Percentiles rank a stretch among this genome's conserved stretches.
phyloP scores from a whole-genome alignment of 1,284 basidiomycete genomes.

The Ustilago lituana region DNA sequence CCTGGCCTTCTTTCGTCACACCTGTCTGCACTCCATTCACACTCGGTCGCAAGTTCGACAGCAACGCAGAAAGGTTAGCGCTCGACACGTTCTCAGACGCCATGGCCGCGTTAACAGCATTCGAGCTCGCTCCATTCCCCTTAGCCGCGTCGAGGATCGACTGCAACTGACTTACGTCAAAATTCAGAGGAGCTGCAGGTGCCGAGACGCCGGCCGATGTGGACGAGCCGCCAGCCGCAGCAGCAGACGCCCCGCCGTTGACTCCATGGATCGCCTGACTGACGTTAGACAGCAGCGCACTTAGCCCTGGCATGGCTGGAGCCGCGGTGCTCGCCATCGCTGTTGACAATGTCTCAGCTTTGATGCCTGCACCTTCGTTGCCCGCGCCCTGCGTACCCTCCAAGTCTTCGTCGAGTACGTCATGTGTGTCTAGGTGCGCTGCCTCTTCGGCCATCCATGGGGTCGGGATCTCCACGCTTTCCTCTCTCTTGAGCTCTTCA shows the following conservation, averaged over 20 bases:
- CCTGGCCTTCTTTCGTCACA: not conserved
- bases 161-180: constrained; percentile 25
- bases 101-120: constrained; percentile 15
- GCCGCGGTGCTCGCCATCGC: not conserved
- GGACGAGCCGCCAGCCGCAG: no score
- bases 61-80: constrained; percentile 19
- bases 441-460: no score
- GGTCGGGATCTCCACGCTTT: constrained; percentile 12
- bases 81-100: constrained; percentile 8
- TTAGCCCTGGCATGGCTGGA: constrained; percentile 4
- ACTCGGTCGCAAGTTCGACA: constrained; percentile 20
- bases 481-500: constrained; percentile 2
- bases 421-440: no score
- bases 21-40: not conserved
- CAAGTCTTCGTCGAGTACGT: no score
- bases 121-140: constrained; percentile 1
- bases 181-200: constrained; percentile 7
- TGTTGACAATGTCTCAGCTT: not conserved
- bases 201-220: not conserved
- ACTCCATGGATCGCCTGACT: constrained; percentile 2
- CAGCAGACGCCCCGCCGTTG: not conserved
- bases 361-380: no score
- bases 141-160: constrained; percentile 28
- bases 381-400: no score
- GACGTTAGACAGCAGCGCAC: constrained; percentile 25